phyloP scores from a whole-genome alignment of 805 yeast species.

The Metschnikowia matae region DNA sequence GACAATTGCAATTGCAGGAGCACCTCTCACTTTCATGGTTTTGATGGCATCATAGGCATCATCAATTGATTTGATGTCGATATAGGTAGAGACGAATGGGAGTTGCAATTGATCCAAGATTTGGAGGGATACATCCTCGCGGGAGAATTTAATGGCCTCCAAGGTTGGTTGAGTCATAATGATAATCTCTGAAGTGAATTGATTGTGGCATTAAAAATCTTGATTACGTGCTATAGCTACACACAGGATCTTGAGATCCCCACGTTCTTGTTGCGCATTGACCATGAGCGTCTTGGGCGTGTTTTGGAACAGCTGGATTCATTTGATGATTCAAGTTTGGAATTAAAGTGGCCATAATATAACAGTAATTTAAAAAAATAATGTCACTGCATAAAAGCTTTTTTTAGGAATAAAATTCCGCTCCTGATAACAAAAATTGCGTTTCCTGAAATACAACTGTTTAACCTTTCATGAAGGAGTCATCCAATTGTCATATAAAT shows the following conservation, averaged over 20 bases:
- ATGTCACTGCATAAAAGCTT: too few species aligned
- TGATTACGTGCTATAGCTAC: not conserved
- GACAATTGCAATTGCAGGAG: slow-evolving; percentile 97
- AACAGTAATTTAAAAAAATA: too few species aligned
- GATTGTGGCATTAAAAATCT: slow-evolving; percentile 1
- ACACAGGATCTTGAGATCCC: slow-evolving; percentile 5
- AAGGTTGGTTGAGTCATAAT: slow-evolving; percentile 22
- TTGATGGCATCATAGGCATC: slow-evolving; percentile 83
- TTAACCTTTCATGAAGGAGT: too few species aligned
- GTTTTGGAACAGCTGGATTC: too few species aligned
- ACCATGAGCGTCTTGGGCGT: not conserved
- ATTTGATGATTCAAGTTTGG: too few species aligned
- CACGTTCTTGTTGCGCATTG: slow-evolving; percentile 1
- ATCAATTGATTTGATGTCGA: slow-evolving; percentile 56
- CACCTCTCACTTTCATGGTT: slow-evolving; percentile 94
- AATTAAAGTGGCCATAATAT: too few species aligned
- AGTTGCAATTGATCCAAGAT: slow-evolving; percentile 78
- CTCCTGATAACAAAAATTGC: too few species aligned
- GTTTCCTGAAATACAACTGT: too few species aligned
- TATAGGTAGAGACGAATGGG: slow-evolving; percentile 74
- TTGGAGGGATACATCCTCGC: slow-evolving; percentile 41
- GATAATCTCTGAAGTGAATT: not conserved
- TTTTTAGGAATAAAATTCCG: too few species aligned
- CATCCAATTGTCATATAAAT: too few species aligned
- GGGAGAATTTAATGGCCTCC: slow-evolving; percentile 66